Evolutionary conservation across 2,329 filamentous ascomycete genomes (phyloP).

Genomic region (Pestalotiopsis sp.): DNA sequence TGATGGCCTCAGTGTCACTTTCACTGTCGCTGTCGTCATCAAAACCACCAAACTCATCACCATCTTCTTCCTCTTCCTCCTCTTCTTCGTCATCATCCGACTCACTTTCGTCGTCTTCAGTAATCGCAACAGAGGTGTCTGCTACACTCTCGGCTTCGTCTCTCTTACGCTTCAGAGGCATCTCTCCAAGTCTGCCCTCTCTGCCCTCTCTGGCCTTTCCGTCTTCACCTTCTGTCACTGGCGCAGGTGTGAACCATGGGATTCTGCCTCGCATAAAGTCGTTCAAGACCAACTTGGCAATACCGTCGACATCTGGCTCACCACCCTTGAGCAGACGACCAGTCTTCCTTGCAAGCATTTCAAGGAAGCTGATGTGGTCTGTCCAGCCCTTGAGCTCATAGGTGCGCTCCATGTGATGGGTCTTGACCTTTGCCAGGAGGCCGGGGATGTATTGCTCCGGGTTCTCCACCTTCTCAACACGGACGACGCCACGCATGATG

Average conservation of each 20-base stretch:
- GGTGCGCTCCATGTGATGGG: slow-evolving; percentile 86
- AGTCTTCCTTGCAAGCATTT: slow-evolving; percentile 82
- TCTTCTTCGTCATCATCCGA: slow-evolving; percentile 29
- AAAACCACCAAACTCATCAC: slow-evolving; percentile 52
- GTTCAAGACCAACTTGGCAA: slow-evolving; percentile 95
- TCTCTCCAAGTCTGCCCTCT: slow-evolving; percentile 81
- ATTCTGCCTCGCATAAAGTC: slow-evolving; percentile 95
- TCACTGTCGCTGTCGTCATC: slow-evolving; percentile 42
- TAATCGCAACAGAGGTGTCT: slow-evolving; percentile 33
- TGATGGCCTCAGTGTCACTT: slow-evolving; percentile 30
- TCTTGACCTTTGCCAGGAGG: slow-evolving; percentile 78
- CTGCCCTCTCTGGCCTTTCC: slow-evolving; percentile 66
- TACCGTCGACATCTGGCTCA: slow-evolving; percentile 93
- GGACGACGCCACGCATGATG: slow-evolving; percentile 85
- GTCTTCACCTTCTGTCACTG: slow-evolving; percentile 57
- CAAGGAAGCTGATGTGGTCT: slow-evolving; percentile 80
- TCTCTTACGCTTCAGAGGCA: slow-evolving; percentile 77
- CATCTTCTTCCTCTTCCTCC: slow-evolving; percentile 34
- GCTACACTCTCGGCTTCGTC: slow-evolving; percentile 53
- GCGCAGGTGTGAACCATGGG: slow-evolving; percentile 91
- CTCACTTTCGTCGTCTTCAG: slow-evolving; percentile 35
- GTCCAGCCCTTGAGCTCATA: slow-evolving; percentile 85
- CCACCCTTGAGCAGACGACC: slow-evolving; percentile 87
- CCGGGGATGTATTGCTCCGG: slow-evolving; percentile 94
- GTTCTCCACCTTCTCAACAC: slow-evolving; percentile 95